These are phyloP conservation scores for Coemansia sp. DNA, from an alignment of 192 early-diverging fungal species.

Conservation along the genomic window DNA sequence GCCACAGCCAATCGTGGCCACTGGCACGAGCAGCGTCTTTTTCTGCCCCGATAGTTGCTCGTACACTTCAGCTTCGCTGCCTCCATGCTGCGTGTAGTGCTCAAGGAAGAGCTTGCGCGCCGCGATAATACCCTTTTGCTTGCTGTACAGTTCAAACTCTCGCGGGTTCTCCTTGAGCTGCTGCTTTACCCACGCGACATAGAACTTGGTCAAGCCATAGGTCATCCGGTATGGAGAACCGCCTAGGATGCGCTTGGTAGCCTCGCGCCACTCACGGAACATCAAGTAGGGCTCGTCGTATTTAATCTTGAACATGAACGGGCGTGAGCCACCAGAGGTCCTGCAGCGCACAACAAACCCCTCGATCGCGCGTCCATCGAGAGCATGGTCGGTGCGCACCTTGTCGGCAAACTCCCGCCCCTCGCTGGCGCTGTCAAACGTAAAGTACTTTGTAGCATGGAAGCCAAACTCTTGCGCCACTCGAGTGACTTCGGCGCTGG, in stretches of 20 bases:
- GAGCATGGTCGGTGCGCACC: slow-evolving; percentile 60
- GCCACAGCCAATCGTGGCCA: slow-evolving; percentile 77
- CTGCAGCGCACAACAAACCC: slow-evolving; percentile 88
- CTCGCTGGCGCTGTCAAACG: slow-evolving; percentile 56
- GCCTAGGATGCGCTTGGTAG: slow-evolving; percentile 65
- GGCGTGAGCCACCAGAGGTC: slow-evolving; percentile 9
- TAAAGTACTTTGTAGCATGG: slow-evolving; percentile 50
- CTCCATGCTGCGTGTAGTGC: slow-evolving; percentile 46
- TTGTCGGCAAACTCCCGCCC: slow-evolving; percentile 66
- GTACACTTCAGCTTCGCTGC: slow-evolving; percentile 13
- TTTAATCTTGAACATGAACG: slow-evolving; percentile 86
- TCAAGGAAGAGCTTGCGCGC: slow-evolving; percentile 76
- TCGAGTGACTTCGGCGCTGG: slow-evolving; percentile 55
- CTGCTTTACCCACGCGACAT: slow-evolving; percentile 69
- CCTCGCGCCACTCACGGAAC: slow-evolving; percentile 95
- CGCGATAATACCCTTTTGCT: slow-evolving; percentile 77
- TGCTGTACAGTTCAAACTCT: slow-evolving; percentile 60
- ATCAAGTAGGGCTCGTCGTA: slow-evolving; percentile 91
- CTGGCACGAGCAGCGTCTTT: slow-evolving; percentile 58
- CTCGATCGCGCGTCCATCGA: slow-evolving; percentile 72
- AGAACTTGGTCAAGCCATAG: slow-evolving; percentile 62
- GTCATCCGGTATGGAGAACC: slow-evolving; percentile 43
- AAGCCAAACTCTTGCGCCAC: slow-evolving; percentile 78
- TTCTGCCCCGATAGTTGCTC: slow-evolving; percentile 4
- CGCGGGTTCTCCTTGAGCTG: slow-evolving; percentile 59